Evolutionary conservation across 2,329 filamentous ascomycete genomes (phyloP), one percentile per base, ranked within the genome.

Genomic region (Colletotrichum limetticola): DNA sequence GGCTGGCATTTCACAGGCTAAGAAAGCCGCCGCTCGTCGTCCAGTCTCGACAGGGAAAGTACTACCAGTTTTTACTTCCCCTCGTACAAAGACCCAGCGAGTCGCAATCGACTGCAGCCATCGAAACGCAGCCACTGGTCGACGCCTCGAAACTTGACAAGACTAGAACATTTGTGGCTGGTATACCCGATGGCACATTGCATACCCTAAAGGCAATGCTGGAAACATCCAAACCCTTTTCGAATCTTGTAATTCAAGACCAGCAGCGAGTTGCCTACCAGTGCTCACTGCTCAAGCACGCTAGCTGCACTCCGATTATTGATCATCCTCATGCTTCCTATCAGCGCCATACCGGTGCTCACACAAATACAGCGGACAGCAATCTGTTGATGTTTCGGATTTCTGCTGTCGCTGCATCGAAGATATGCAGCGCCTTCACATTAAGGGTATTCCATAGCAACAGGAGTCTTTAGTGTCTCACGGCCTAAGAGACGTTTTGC

Each of bases 131-230:
- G 65, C 58, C 37, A 53, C 52, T 42, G 30, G 24, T 32, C 66
- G 64, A 46, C 57, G 55, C 37, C 57, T 52, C 69, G 26, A 68
- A 62, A 63, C 28, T 56, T 32, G 64, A 71, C 64, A 53, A 56
- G 35, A 49, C 57, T 56, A 52, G 57, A 46, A 42, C 14, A 58
- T 46, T 35, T 26, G 35, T 57, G 52, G 14, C 57, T 32, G 42
- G 26, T 49, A 32, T 49, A 71, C 42, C 52, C 35, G 52, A 46
- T 28, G 30, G 42, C 58, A 72, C 58, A 32, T 37, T 49, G 55
- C 24, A 28, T 57, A 49, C 37, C 24, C 24, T 22, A 32, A 35
- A 66, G 32, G 46, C 32, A 28, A 19, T 37, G 63, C 26, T 30
- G 53, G n/a, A 28, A 53, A 37, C 30, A 11, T 55, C 49, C 22